Evolutionary conservation across 2,329 filamentous ascomycete genomes (phyloP).

Genomic region (Cladophialophora bantiana): DNA sequence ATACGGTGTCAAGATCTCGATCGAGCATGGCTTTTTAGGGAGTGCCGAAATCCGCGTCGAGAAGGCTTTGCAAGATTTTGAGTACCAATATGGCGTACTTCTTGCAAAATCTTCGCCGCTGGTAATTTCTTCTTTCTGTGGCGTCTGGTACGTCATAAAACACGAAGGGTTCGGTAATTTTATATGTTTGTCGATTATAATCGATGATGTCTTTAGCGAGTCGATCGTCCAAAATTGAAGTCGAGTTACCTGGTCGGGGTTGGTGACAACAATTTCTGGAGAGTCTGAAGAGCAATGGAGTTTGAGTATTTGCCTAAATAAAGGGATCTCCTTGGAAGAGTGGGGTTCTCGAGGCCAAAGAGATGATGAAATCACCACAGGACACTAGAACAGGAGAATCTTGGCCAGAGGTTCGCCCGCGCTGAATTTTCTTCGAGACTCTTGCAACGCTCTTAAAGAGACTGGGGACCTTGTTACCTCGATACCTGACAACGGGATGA

Average conservation of each 20-base stretch:
- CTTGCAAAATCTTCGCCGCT: constrained; percentile 7
- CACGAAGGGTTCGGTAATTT: constrained; percentile 7
- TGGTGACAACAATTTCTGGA: no score
- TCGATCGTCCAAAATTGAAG: not conserved
- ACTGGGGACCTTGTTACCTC: not conserved
- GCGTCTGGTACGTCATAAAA: constrained; percentile 15
- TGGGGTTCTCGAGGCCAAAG: not conserved
- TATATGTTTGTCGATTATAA: constrained; percentile 15
- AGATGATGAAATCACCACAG: not conserved
- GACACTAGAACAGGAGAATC: not conserved
- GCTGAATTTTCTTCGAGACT: not conserved
- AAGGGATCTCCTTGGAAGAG: not conserved
- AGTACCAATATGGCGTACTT: constrained; percentile 18
- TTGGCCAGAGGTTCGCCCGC: not conserved
- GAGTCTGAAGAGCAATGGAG: not conserved
- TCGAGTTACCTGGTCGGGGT: not conserved
- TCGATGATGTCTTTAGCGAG: constrained; percentile 1
- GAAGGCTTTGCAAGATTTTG: constrained; percentile 14
- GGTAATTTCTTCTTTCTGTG: not conserved
- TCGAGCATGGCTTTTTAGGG: constrained; percentile 20
- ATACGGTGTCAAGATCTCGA: constrained; percentile 27
- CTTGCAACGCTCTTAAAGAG: not conserved
- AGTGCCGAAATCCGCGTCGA: constrained; percentile 18
- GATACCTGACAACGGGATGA: not conserved
- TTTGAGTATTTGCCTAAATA: not conserved